These are phyloP conservation scores for Mentha longifolia DNA, from an alignment of 257 asterid species.

Conservation along the genomic window DNA sequence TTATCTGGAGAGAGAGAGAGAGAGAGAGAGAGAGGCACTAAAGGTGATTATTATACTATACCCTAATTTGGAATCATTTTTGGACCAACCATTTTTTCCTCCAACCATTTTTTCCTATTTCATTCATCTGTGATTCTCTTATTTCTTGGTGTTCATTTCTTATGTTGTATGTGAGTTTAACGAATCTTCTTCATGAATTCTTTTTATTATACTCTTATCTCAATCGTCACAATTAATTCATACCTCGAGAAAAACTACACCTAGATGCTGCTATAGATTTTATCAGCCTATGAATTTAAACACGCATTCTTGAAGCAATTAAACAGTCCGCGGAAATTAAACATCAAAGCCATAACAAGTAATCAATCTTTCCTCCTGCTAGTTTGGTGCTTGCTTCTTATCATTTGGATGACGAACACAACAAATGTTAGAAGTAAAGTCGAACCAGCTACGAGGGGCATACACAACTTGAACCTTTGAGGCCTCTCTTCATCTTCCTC, in stretches of 20 bases:
- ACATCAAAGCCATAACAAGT: not conserved
- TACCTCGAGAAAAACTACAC: not conserved
- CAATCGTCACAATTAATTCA: not conserved
- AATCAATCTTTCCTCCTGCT: constrained; percentile 50
- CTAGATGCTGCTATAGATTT: not conserved
- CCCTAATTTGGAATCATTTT: no score
- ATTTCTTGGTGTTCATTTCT: not conserved
- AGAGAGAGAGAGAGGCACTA: no score
- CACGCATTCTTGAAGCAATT: constrained; percentile 14
- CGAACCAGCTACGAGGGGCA: constrained; percentile 80
- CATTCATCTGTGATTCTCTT: not conserved
- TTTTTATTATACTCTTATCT: not conserved
- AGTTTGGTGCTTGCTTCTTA: constrained; percentile 51
- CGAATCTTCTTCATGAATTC: not conserved
- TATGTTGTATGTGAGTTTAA: not conserved
- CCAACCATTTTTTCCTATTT: not conserved
- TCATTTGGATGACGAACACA: constrained; percentile 61
- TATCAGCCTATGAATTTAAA: not conserved
- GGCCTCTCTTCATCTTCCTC: constrained; percentile 28
- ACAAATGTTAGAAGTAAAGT: constrained; percentile 72
- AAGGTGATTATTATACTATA: no score
- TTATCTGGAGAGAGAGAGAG: no score
- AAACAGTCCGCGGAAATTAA: constrained; percentile 15
- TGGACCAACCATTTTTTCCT: no score
- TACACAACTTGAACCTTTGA: constrained; percentile 48